Evolutionary conservation across 1,139 yeast genomes (phyloP).

Genomic region (Blastobotrys apis): DNA sequence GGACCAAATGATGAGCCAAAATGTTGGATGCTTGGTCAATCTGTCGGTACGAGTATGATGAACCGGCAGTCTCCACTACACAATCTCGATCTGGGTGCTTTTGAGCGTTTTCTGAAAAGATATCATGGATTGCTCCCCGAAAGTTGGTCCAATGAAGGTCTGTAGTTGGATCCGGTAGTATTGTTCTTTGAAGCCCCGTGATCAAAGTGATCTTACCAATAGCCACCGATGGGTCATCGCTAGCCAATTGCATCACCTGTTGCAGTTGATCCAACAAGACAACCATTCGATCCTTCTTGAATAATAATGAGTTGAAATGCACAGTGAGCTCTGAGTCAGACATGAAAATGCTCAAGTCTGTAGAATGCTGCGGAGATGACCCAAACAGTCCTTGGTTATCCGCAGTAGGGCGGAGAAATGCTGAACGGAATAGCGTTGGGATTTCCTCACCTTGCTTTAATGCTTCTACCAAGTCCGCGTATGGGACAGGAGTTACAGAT

Average conservation of each 20-base stretch:
- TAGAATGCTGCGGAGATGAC: constrained; percentile 28
- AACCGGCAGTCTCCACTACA: constrained; percentile 85
- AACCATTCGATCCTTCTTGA: constrained; percentile 62
- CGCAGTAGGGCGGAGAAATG: constrained; percentile 46
- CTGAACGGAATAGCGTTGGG: constrained; percentile 62
- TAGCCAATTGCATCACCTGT: constrained; percentile 45
- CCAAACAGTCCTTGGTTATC: constrained; percentile 26
- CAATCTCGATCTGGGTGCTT: constrained; percentile 81
- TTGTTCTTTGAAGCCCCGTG: constrained; percentile 53
- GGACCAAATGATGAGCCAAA: constrained; percentile 81
- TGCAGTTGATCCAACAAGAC: constrained; percentile 69
- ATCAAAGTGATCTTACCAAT: constrained; percentile 65
- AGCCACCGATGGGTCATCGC: constrained; percentile 35
- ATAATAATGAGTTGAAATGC: constrained; percentile 73
- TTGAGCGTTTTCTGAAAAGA: constrained; percentile 79
- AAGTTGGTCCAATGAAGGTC: constrained; percentile 88
- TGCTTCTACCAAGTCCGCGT: constrained; percentile 52
- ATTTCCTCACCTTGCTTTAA: constrained; percentile 51
- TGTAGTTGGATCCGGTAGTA: constrained; percentile 81
- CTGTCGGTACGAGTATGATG: constrained; percentile 73
- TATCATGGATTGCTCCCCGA: constrained; percentile 95
- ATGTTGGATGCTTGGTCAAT: constrained; percentile 92
- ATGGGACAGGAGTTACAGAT: constrained; percentile 39
- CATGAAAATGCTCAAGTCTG: constrained; percentile 59
- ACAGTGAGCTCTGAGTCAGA: constrained; percentile 38